Evolutionary conservation across 2,329 filamentous ascomycete genomes (phyloP).

Genomic region (Aspergillus persii): DNA sequence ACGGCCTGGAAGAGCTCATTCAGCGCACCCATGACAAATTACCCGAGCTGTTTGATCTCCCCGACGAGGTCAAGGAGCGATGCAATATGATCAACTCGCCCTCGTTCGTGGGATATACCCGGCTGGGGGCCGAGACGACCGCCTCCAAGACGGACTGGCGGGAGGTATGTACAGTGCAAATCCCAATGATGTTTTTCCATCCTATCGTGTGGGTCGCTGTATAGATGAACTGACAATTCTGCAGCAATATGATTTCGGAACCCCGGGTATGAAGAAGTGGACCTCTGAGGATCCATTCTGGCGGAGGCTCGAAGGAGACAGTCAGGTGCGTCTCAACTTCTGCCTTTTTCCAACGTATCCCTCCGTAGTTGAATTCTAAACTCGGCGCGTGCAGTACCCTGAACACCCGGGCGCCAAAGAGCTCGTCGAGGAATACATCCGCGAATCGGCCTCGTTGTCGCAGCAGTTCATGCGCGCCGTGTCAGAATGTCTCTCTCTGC

Average conservation of each 20-base stretch:
- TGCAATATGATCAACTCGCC: constrained; percentile 35
- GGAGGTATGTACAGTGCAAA: constrained; percentile 22
- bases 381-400: constrained; percentile 22
- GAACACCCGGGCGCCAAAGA: constrained; percentile 21
- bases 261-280: constrained; percentile 29
- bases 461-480: constrained; percentile 55
- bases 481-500: constrained; percentile 54
- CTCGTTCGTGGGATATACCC: constrained; percentile 34
- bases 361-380: background rate
- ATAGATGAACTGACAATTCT: constrained; percentile 3
- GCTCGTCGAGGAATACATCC: constrained; percentile 51
- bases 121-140: constrained; percentile 35
- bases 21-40: constrained; percentile 21
- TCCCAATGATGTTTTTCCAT: background rate
- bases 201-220: background rate
- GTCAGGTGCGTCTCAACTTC: constrained; percentile 20
- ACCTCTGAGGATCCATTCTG: constrained; percentile 44
- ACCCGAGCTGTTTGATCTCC: constrained; percentile 26
- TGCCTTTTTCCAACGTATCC: too few species aligned
- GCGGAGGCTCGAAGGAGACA: constrained; percentile 37
- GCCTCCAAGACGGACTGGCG: constrained; percentile 30
- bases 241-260: constrained; percentile 47
- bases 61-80: constrained; percentile 24
- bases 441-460: constrained; percentile 47
- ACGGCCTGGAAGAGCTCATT: constrained; percentile 32